Evolutionary conservation across 257 asterid genomes (phyloP).

Genomic region (Gentiana macrophylla): DNA sequence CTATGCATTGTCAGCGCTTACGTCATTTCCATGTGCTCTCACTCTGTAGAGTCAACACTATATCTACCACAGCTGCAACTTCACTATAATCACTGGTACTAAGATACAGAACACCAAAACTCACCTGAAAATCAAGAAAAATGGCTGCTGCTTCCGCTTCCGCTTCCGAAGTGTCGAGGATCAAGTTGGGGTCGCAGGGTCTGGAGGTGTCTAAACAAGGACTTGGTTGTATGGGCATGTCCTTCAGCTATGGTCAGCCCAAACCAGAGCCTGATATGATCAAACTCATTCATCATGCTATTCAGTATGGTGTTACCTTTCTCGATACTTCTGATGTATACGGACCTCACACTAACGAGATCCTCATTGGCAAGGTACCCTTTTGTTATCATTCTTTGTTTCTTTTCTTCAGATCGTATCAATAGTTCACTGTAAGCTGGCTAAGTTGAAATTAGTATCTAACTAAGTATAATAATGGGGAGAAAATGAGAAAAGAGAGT

Average conservation of each 20-base stretch:
- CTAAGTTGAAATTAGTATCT: no score
- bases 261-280: constrained; percentile 39
- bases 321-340: constrained; percentile 32
- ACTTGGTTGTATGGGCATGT: constrained; percentile 42
- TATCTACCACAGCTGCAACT: no score
- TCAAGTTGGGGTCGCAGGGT: constrained; percentile 29
- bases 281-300: constrained; percentile 29
- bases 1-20: no score
- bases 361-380: constrained; percentile 28
- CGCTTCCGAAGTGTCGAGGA: constrained; percentile 12
- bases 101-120: no score
- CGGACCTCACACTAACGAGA: constrained; percentile 36
- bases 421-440: no score
- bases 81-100: no score
- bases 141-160: constrained; percentile 7
- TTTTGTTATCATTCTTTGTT: background rate
- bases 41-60: no score
- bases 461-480: no score
- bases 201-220: constrained; percentile 30
- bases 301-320: constrained; percentile 23
- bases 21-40: no score
- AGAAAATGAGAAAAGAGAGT: no score
- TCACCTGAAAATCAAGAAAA: background rate
- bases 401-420: background rate
- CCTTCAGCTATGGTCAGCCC: constrained; percentile 29